Evolutionary conservation across 164 flowering plant species (phyloP), one percentile per base, ranked within the genome.

Genomic region (Chimonanthus praecox): DNA sequence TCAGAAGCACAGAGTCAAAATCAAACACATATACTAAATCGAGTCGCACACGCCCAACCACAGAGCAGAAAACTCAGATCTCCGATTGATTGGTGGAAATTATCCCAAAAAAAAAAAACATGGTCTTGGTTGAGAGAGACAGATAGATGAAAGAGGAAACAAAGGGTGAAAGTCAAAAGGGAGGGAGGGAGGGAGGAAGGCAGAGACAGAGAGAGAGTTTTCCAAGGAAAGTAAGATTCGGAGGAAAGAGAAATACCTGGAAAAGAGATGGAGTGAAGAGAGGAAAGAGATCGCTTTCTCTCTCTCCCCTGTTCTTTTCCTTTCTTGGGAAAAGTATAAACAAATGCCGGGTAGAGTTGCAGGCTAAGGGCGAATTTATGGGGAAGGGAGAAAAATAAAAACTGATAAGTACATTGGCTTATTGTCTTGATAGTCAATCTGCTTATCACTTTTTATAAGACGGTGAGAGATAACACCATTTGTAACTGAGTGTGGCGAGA

Each of bases 21-120:
- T 33, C 33, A 33, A 33, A 33, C 33, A 33, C 33, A 33, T 33
- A 33, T 33, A 33, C 33, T 33, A 33, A 33, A 33, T 33, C 33
- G 33, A 33, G 2, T 33, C 33, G 33, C 33, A 33, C 33, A 33
- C 33, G 33, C 65, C 21, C n/a, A 2, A 18, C 6, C 47, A 9
- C 7, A 65, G 68, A 65, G 33, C 68, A 65, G 48, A 15, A 65
- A 8, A 18, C 11, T 65, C 68, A 65, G 68, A 65, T 65, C 68
- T 43, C 15, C 68, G 68, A n/a, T 15, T 15, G 15, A 62, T 20
- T 8, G 60, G 65, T 33, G 2, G 65, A 62, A 62, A 62, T 62
- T 33, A 5, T 7, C n/a, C 33, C 9, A 13, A 3, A 21, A 65
- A 44, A 65, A 45, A 44, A 33, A 65, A 65, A 65, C 21, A 9